Evolutionary conservation across 352 stramenopile species (phyloP), one percentile per base, ranked within the genome.

Genomic region (Globisporangium barbulae): DNA sequence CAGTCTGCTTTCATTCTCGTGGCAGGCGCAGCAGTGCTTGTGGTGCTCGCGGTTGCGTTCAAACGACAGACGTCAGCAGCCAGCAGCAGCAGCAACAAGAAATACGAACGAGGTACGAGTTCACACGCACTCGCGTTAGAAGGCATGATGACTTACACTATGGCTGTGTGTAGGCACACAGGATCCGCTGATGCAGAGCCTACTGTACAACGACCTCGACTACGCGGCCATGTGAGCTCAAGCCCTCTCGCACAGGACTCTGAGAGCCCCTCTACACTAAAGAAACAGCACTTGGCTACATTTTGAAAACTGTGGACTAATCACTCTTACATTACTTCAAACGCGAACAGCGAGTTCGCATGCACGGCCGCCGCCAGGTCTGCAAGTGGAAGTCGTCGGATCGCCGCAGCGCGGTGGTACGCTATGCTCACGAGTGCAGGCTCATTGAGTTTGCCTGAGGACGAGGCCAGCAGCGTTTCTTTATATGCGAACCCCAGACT

Each of bases 131-230:
- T 53, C 10, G 10, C 31, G 13, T n/a, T 21, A 21, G 21, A 33
- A 21, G 31, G 22, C 6, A 13, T 19, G 7, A 49, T 49, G n/a
- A 50, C 28, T 10, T 10, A 3, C 42, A 17, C 10, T 22, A 28
- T 41, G 41, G 28, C 30, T 7, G 21, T 47, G 44, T 49, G 31
- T 15, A 65, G 48, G 42, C 6, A 19, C 7, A 3, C 19, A 73
- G 21, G 70, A 84, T 49, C 73, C 69, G 44, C 75, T 90, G 69
- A 70, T 84, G 47, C 70, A 90, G 50, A 79, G 79, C 44, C 64
- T 91, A 19, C 70, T 90, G 47, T 85, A 78, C 65, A 81, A 70
- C 33, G 80, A 91, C 28, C 88, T 91, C 79, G 79, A 89, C 68
- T 91, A 91, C 50, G 83, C 83, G 37, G 83, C 83, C 30, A 91